A percentile compares a stretch with the other conserved stretches of the same genome.
phyloP scores from a whole-genome alignment of 1,284 basidiomycete species.

The Coriolopsis trogii region DNA sequence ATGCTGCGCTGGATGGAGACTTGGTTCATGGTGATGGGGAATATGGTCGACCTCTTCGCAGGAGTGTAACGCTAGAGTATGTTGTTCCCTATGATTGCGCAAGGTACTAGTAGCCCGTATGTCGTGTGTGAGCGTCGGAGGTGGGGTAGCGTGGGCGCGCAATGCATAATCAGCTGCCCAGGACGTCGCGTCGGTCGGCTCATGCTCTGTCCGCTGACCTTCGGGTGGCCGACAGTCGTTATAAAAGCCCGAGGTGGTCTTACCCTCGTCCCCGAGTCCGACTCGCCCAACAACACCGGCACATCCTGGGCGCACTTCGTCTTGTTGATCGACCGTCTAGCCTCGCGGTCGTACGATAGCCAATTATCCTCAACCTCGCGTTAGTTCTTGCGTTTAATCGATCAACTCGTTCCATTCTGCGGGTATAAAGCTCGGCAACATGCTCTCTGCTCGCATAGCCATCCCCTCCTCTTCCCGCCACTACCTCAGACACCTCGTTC shows the following conservation, averaged over 20 bases:
- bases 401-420: constrained; percentile 24
- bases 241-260: constrained; percentile 20
- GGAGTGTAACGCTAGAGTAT: constrained; percentile 8
- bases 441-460: constrained; percentile 40
- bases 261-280: constrained; percentile 2
- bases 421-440: constrained; percentile 34
- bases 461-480: constrained; percentile 42
- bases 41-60: constrained; percentile 50
- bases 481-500: constrained; percentile 39
- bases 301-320: constrained; percentile 13
- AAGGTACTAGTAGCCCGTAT: background rate
- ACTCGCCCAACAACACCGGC: constrained; percentile 15
- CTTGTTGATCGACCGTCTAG: constrained; percentile 7
- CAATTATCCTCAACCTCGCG: constrained; percentile 21
- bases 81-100: background rate
- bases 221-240: constrained; percentile 16
- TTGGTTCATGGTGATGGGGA: constrained; percentile 76
- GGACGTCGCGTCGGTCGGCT: background rate
- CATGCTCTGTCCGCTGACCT: constrained; percentile 13
- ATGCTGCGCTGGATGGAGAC: constrained; percentile 59
- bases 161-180: constrained; percentile 23
- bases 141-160: background rate
- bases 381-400: constrained; percentile 27
- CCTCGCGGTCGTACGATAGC: constrained; percentile 29
- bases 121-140: background rate